Conservation (phyloP, 2,329 filamentous ascomycete genomes). For the Annulohypoxylon truncatum region DNA sequence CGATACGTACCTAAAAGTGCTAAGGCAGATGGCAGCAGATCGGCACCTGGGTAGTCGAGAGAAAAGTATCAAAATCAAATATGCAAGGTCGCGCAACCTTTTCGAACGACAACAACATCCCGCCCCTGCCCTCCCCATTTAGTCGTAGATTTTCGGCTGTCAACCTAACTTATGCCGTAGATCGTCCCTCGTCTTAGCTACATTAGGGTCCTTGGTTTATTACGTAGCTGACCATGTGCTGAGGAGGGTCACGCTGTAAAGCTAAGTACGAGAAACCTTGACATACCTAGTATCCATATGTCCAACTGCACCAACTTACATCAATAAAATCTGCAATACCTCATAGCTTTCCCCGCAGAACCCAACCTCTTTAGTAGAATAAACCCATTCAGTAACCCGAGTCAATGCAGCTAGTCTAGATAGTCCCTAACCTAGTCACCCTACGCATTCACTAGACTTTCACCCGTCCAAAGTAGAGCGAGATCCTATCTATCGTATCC, state of each 20-base stretch:
- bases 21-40: neutral
- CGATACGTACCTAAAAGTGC: neutral
- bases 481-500: neutral
- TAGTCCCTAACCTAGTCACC: neutral
- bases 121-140: neutral
- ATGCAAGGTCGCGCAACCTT: slow-evolving; percentile 25
- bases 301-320: neutral
- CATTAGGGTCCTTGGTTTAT: slow-evolving; percentile 8
- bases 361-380: slow-evolving; percentile 26
- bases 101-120: neutral
- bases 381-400: neutral
- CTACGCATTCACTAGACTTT: neutral
- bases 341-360: slow-evolving; percentile 33
- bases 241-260: slow-evolving; percentile 18
- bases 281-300: neutral
- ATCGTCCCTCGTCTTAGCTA: slow-evolving; percentile 19
- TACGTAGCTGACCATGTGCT: slow-evolving; percentile 29
- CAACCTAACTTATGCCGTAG: slow-evolving; percentile 2
- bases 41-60: neutral
- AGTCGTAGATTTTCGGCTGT: slow-evolving; percentile 8
- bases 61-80: neutral
- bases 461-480: neutral
- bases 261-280: slow-evolving; percentile 5
- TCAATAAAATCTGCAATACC: neutral
- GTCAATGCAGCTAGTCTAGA: slow-evolving; percentile 8